Evolutionary conservation across 768 basidiomycete genomes (phyloP).

Genomic region (Mrakia frigida): DNA sequence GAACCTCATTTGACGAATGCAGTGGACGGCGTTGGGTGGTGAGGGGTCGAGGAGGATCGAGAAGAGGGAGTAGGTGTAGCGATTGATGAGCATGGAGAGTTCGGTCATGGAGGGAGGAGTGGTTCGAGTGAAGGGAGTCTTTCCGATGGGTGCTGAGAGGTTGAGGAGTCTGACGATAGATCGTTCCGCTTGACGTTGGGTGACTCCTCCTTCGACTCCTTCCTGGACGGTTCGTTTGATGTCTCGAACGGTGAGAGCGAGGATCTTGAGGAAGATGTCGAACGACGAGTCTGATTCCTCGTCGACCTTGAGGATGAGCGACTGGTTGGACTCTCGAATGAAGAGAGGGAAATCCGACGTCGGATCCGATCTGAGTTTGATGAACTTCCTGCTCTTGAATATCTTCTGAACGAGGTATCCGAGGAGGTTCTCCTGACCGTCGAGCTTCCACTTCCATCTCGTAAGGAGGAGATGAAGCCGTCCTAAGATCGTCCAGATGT

Average conservation of each 20-base stretch:
- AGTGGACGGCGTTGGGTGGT: constrained; percentile 50
- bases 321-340: constrained; percentile 55
- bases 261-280: constrained; percentile 71
- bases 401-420: constrained; percentile 58
- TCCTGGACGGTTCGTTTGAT: constrained; percentile 38
- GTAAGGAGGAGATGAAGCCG: constrained; percentile 69
- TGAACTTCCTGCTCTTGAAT: constrained; percentile 70
- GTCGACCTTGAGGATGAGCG: constrained; percentile 53
- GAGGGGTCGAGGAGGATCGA: constrained; percentile 64
- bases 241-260: constrained; percentile 58
- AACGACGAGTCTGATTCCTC: constrained; percentile 62
- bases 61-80: constrained; percentile 66
- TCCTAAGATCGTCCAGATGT: constrained; percentile 61
- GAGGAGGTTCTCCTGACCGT: constrained; percentile 56
- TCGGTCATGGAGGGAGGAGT: constrained; percentile 54
- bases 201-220: constrained; percentile 4
- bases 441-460: constrained; percentile 70
- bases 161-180: constrained; percentile 20
- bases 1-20: constrained; percentile 57
- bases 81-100: constrained; percentile 74
- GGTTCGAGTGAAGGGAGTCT: constrained; percentile 51
- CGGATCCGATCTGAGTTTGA: constrained; percentile 57
- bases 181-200: constrained; percentile 6
- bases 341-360: constrained; percentile 67
- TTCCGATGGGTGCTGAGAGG: constrained; percentile 25